These are phyloP conservation scores for Suhomyces coccinellae DNA, from an alignment of 1,139 yeast species.

Conservation along the genomic window DNA sequence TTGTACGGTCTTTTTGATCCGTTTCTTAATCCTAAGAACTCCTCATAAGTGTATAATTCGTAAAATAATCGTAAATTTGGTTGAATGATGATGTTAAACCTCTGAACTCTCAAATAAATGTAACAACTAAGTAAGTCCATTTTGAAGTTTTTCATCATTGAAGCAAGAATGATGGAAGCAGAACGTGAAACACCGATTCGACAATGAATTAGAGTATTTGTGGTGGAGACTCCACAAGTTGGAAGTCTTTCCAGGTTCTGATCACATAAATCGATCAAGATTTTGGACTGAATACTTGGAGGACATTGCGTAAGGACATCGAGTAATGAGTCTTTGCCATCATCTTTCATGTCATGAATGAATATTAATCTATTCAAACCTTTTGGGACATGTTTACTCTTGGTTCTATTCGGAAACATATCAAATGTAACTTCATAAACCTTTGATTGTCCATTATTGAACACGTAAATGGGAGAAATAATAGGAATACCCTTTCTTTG, in stretches of 20 bases:
- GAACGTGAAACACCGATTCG: constrained; percentile 90
- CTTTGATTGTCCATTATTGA: constrained; percentile 26
- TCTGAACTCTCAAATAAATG: constrained; percentile 74
- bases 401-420: constrained; percentile 13
- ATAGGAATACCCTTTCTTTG: constrained; percentile 7
- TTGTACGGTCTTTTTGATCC: constrained; percentile 19
- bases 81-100: constrained; percentile 86
- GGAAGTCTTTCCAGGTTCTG: constrained; percentile 5
- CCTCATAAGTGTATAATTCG: constrained; percentile 81
- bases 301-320: constrained; percentile 37
- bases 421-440: constrained; percentile 31
- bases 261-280: constrained; percentile 24
- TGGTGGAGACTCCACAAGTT: neutral
- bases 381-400: constrained; percentile 18
- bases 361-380: constrained; percentile 29
- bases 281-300: constrained; percentile 29
- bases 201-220: constrained; percentile 71
- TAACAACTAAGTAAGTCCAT: constrained; percentile 74
- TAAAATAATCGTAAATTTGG: constrained; percentile 86
- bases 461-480: constrained; percentile 26
- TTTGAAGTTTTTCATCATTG: constrained; percentile 72
- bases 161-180: constrained; percentile 89
- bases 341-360: constrained; percentile 41
- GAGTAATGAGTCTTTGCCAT: constrained; percentile 40
- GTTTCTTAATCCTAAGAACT: constrained; percentile 31